These are phyloP conservation scores for Xerocomus minutiporus DNA, from an alignment of 1,284 basidiomycete genomes.

Conservation along the genomic window DNA sequence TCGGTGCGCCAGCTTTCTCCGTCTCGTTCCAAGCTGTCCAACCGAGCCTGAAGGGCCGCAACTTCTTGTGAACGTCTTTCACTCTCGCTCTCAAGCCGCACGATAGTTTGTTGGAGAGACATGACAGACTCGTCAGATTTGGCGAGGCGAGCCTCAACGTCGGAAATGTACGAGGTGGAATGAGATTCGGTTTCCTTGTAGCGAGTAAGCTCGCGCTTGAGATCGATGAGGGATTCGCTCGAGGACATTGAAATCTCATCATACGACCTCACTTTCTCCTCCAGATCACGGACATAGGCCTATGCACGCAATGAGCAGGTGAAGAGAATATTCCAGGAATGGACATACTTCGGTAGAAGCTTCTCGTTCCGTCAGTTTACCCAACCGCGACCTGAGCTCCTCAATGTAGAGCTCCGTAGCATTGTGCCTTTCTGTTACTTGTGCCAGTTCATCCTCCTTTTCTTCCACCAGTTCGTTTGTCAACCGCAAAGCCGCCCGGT, in stretches of 20 bases:
- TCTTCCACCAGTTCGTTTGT: constrained; percentile 91
- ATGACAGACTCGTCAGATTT: constrained; percentile 76
- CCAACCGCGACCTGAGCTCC: constrained; percentile 76
- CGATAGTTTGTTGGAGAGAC: constrained; percentile 65
- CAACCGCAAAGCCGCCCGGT: constrained; percentile 82
- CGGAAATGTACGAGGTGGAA: constrained; percentile 79
- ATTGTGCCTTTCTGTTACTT: constrained; percentile 62
- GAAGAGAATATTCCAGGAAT: constrained; percentile 4
- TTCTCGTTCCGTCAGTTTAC: constrained; percentile 85
- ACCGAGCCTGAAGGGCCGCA: constrained; percentile 64
- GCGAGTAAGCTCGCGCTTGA: constrained; percentile 78
- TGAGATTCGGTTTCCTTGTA: constrained; percentile 74
- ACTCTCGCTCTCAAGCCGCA: constrained; percentile 73
- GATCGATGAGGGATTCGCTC: constrained; percentile 71
- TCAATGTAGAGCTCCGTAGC: constrained; percentile 83
- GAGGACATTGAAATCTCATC: constrained; percentile 76
- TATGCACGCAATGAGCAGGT: constrained; percentile 29
- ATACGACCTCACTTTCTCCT: constrained; percentile 81
- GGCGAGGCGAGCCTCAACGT: constrained; percentile 79
- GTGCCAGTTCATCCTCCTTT: constrained; percentile 74
- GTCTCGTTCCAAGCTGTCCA: constrained; percentile 67
- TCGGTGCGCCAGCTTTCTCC: constrained; percentile 74
- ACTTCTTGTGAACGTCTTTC: constrained; percentile 66
- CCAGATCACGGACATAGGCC: constrained; percentile 90
- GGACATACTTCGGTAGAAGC: constrained; percentile 76